Evolutionary conservation across 768 basidiomycete species (phyloP).

Genomic region (Termitomyces titanicus): DNA sequence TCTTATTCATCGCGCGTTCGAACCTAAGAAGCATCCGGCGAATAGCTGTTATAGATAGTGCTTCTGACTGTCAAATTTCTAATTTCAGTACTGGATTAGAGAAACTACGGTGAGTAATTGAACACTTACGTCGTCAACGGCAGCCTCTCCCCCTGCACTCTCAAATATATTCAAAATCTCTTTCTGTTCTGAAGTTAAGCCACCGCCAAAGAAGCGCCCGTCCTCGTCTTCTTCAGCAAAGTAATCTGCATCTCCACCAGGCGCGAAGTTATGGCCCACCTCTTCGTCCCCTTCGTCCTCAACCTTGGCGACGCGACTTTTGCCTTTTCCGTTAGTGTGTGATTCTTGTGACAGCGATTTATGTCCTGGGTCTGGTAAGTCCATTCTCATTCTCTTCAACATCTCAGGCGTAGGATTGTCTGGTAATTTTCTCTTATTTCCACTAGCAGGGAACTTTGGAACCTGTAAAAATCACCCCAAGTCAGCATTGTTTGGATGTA

Average conservation of each 20-base stretch:
- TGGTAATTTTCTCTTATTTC: conserved; percentile 71
- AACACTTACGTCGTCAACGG: conserved; percentile 62
- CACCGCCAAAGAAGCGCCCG: conserved; percentile 91
- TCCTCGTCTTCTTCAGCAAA: conserved; percentile 90
- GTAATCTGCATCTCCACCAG: conserved; percentile 87
- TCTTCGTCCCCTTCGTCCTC: conserved; percentile 62
- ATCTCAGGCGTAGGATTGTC: conserved; percentile 78
- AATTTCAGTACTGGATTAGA: conserved; percentile 18
- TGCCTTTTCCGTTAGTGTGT: conserved; percentile 13
- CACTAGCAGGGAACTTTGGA: conserved; percentile 60
- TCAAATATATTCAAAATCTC: conserved; percentile 96
- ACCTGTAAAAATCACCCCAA: conserved; percentile 34
- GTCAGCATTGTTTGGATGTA: neutral
- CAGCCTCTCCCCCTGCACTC: conserved; percentile 56
- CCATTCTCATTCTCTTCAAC: conserved; percentile 74
- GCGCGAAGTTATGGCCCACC: conserved; percentile 56
- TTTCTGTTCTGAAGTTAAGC: conserved; percentile 89
- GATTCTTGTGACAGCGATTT: conserved; percentile 5
- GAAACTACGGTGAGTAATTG: neutral
- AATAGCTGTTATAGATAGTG: conserved; percentile 65
- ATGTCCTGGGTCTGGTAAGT: conserved; percentile 24
- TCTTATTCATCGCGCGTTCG: conserved; percentile 89
- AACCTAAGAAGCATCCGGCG: conserved; percentile 74
- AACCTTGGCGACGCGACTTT: conserved; percentile 45
- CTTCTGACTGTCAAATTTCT: conserved; percentile 47